Evolutionary conservation across 345 rosid species (phyloP), one percentile per base, ranked within the genome.

Genomic region (Cardamine resedifolia): DNA sequence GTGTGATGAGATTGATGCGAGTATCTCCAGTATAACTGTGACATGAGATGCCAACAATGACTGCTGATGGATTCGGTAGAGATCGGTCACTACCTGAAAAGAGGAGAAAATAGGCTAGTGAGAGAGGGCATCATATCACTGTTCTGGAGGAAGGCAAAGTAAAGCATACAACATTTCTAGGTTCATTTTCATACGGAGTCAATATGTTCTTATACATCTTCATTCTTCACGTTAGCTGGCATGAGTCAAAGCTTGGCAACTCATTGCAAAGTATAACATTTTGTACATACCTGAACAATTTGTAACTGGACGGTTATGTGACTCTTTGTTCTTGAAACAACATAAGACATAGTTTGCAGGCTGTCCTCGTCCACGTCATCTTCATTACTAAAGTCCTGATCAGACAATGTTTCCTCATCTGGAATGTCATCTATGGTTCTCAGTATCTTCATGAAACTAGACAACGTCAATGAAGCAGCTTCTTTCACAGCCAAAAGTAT

Each of bases 241-340:
- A 50, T 52, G 39, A 53, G 62, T 41, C 65, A 57, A 64, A 72
- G 56, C 71, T 56, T 53, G 70, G 57, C 3, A 56, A 47, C 27
- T 26, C 24, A 57, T 36, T 57, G 51, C 52, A 56, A 6, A 58
- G 67, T 20, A 58, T 15, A 66, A 48, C 26, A 48, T 36, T 50
- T 59, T 30, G 63, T 68, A 27, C 68, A 30, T 74, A 94, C 98
- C 95, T 88, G 95, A 38, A 85, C 50, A 61, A 87, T 80, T 34
- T 84, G 91, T 59, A 94, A 87, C 81, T 91, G 98, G 59, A 85
- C 76, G 1, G 91, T 71, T 34, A 91, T 85, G 74, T 91, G 93
- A 83, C 88, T 82, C 84, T 89, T 94, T 81, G 84, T 84, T 77
- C 95, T 87, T 34, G 96, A 88, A 66, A 86, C 81, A 79, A 94